These are phyloP conservation scores for Trichoderma citrinoviride DNA, from an alignment of 2,329 filamentous ascomycete genomes.

Conservation along the genomic window DNA sequence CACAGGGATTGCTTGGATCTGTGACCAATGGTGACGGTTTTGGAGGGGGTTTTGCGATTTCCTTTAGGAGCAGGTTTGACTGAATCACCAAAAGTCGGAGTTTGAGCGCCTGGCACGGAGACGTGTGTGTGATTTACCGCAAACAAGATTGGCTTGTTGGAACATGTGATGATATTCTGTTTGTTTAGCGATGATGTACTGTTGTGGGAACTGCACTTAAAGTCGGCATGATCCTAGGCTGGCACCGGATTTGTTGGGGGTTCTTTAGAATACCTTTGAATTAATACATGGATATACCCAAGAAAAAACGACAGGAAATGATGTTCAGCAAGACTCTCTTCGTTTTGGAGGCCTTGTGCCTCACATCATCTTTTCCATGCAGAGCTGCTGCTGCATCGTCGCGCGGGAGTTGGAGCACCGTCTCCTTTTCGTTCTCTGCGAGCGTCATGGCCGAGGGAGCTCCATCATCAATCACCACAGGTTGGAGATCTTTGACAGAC, in stretches of 20 bases:
- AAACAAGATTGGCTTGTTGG: not conserved
- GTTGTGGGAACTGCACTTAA: not conserved
- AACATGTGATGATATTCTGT: not conserved
- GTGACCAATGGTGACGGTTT: not conserved
- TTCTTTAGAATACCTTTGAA: not conserved
- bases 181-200: constrained; percentile 17
- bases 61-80: not conserved
- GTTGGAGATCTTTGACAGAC: not conserved
- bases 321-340: not conserved
- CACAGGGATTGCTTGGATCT: not conserved
- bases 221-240: not conserved
- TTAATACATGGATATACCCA: not conserved
- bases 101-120: not conserved
- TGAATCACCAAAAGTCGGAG: not conserved
- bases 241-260: not conserved
- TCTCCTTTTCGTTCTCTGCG: not conserved
- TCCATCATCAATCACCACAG: not conserved
- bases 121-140: not conserved
- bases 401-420: not conserved
- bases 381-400: not conserved
- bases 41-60: not conserved
- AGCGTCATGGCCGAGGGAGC: not conserved
- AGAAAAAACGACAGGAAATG: not conserved
- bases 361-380: not conserved
- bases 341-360: not conserved